Conservation (phyloP, 2,329 filamentous ascomycete species). For the Aspergillus tamarii region DNA sequence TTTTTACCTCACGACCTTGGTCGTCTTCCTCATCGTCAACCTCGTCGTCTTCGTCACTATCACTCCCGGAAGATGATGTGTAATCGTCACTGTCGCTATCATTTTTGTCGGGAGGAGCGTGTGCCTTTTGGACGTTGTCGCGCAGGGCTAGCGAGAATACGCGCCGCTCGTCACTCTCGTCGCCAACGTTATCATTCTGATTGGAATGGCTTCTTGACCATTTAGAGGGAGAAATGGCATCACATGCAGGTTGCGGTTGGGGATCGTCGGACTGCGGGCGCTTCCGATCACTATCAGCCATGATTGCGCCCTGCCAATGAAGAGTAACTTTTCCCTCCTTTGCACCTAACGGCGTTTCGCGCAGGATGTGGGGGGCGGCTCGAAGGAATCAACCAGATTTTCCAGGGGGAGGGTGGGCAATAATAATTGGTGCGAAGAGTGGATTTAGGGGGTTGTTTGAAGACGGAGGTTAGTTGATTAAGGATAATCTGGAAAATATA, state of each 20-base stretch:
- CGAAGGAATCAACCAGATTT: not conserved
- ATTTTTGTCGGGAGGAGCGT: slow-evolving; percentile 5
- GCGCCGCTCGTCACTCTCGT: slow-evolving; percentile 7
- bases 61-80: slow-evolving; percentile 28
- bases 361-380: slow-evolving; percentile 3
- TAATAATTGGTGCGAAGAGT: slow-evolving; percentile 4
- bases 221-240: slow-evolving; percentile 12
- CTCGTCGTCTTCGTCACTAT: slow-evolving; percentile 29
- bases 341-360: slow-evolving; percentile 2
- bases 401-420: not conserved
- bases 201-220: slow-evolving; percentile 1
- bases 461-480: slow-evolving; percentile 1
- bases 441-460: slow-evolving; percentile 6
- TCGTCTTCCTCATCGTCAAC: slow-evolving; percentile 26
- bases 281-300: slow-evolving; percentile 20
- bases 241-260: slow-evolving; percentile 7
- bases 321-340: slow-evolving; percentile 4
- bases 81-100: slow-evolving; percentile 20
- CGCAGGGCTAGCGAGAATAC: not conserved
- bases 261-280: slow-evolving; percentile 17
- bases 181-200: not conserved
- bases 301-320: slow-evolving; percentile 20
- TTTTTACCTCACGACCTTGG: slow-evolving; percentile 12
- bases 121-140: not conserved
- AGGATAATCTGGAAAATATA: not conserved